Base-by-base conservation (phyloP, 2,329 filamentous ascomycete genomes). In the Sphaerulina populicola region DNA sequence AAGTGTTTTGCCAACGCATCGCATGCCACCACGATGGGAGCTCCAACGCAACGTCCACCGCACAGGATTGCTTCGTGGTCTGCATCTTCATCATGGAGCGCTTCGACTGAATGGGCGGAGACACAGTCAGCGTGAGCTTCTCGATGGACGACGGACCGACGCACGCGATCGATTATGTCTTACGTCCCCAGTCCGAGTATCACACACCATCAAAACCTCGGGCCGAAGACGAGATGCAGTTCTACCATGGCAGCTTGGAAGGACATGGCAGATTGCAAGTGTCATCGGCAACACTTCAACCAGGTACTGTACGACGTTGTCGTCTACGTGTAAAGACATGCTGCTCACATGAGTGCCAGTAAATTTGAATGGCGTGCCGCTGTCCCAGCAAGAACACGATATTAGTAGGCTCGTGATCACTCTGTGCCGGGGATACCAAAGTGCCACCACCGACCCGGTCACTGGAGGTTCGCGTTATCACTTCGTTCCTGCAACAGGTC, bases 41-140 rank as follows among this genome's bases (percentile, higher is more conserved):
- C 14, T 29, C 33, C 35, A 36, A 40, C n/a, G 27, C 15, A 8
- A 44, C 15, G 4, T 35, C 18, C 0, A 33, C 43, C 11, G 44
- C 47, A 4, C 44, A 51, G 35, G 52, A 51, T 7, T 39, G 33
- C 15, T 51, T 54, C 35, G 31, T 47, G 4, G 27, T 54, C 5
- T 36, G 27, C 40, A 33, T 44, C 7, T 54, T 54, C 27, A 38
- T 54, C 4, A 54, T 45, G 30, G 52, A 54, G 23, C 44, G 45
- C 10, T 54, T 54, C 44, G 52, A 54, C 39, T 51, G 52, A 38
- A 54, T 54, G 52, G 40, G 39, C 9, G 44, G 12, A 5, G 39
- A 54, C 35, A 44, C 14, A 6, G 30, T 47, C 3, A 39, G 27
- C 4, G 35, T 47, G 38, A 38, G 21, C 6, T 51, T 54, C 40